Evolutionary conservation across 164 flowering plant genomes (phyloP), one percentile per base, ranked within the genome.

Genomic region (Chimonanthus salicifolius): DNA sequence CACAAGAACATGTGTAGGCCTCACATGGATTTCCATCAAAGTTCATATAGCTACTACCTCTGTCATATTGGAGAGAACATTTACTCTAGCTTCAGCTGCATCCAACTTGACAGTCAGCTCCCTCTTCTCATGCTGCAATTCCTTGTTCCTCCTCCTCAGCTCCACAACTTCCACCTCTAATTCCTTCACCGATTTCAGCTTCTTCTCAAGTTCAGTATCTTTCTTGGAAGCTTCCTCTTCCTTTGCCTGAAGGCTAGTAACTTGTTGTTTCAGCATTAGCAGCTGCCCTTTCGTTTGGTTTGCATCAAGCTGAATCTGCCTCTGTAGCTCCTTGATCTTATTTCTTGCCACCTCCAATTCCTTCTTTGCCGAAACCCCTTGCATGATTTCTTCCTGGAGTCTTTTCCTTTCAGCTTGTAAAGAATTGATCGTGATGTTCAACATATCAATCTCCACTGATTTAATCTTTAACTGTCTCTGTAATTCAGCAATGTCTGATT

Each of bases 381-480:
- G 79, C 60, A 83, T 67, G 58, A 88, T 68, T 82, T 92, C 97
- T 70, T 93, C 97, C 80, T 89, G 94, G 70, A 93, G 92, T 80
- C 89, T 93, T 79, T 92, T 89, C 80, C 91, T 89, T 84, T 95
- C 99, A 8, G 91, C 84, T 73, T 95, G 97, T 77, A 93, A 79
- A 2, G 97, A 82, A 77, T 81, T 90, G 44, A 95, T 90, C 51
- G 94, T 92, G 66, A 90, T 84, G 63, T 92, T 92, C 77, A 95
- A 77, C 97, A 89, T 90, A 77, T 90, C 91, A 15, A 90, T 89
- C 78, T 95, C 98, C 44, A 88, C 94, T 0, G 89, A 82, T 89
- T 95, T 93, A 74, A 92, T 93, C 81, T 90, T 93, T 47, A 93
- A 88, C 83, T 95, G 99, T 84, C 82, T 87, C 74, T 95, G 97